Percentiles rank a stretch among this genome's conserved stretches.
phyloP scores from a whole-genome alignment of 2,329 filamentous ascomycete species.

The Claviceps quebecensis region DNA sequence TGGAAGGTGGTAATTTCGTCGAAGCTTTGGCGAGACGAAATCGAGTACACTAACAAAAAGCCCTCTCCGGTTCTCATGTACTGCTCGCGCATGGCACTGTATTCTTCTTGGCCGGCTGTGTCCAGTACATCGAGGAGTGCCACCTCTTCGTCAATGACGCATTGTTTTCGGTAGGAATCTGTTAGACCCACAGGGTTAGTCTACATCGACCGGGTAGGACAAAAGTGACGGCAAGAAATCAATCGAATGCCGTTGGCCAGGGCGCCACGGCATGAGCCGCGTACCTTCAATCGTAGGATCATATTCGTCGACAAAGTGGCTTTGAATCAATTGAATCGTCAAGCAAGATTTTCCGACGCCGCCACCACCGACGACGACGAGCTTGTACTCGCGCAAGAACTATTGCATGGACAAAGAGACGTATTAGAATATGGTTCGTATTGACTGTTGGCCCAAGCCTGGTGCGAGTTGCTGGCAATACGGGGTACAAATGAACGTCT shows the following conservation, averaged over 20 bases:
- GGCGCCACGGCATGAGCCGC: conserved; percentile 1
- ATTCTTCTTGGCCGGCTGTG: conserved; percentile 96
- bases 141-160: conserved; percentile 95
- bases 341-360: conserved; percentile 98
- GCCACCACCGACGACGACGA: conserved; percentile 94
- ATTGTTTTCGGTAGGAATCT: conserved; percentile 99
- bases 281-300: conserved; percentile 97
- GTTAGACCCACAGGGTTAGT: conserved; percentile 11
- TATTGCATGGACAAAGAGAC: conserved; percentile 19
- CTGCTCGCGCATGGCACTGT: conserved; percentile 97
- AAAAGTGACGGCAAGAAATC: not conserved
- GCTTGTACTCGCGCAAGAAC: conserved; percentile 85
- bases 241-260: not conserved
- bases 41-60: conserved; percentile 95
- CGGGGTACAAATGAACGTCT: not conserved
- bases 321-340: conserved; percentile 91
- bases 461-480: not conserved
- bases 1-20: conserved; percentile 98
- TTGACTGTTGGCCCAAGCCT: not conserved
- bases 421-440: not conserved
- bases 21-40: conserved; percentile 92
- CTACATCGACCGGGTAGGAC: not conserved
- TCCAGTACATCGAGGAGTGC: conserved; percentile 95
- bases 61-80: conserved; percentile 99
- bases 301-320: conserved; percentile 98